Base-by-base conservation (phyloP, 495 filamentous ascomycete species). In the Podospora anserina region DNA sequence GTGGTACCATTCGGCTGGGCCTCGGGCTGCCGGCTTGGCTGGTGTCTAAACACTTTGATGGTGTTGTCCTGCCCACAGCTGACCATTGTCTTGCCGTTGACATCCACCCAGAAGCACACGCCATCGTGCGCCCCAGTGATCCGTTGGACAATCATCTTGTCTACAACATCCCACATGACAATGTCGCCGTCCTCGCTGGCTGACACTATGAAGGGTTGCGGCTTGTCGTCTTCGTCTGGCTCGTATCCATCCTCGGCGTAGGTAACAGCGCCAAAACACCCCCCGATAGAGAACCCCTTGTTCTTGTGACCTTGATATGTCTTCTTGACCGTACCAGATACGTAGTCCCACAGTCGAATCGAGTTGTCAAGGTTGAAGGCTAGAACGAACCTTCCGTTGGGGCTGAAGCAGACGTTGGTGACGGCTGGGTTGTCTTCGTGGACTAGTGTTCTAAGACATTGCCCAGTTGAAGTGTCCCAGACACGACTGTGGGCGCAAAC, bases 281-380 rank as follows among this genome's bases (percentile, higher is more conserved):
- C 92, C 27, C 86, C 86, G 28, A 98, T 82, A 68, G 92, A 93
- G 80, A 89, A 97, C 64, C 90, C 91, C 70, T 86, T 83, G 77
- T 97, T 98, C 64, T 83, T 80, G 77, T 98, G 96, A 7, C 96
- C 95, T 78, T 97, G 92, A 83, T 97, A 99, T 26, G 95, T 99
- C 84, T 98, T 99, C 68, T 97, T 88, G 72, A 92, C 92, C 5
- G 80, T 75, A 3, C 94, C 93, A 28, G 92, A 88, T 3, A 95
- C 90, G 72, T 97, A 99, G 78, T 96, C 90, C 95, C 95, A 99
- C 64, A 99, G 82, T 16, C 95, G 88, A 11, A 99, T 85, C 71
- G 91, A 94, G 61, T 87, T 90, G 79, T 99, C 95, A 77, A 97
- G 85, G 67, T 91, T 95, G 81, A 91, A 97, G 16, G 95, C 95